These are phyloP conservation scores for Salix suchowensis DNA, from an alignment of 345 rosid species.

Conservation along the genomic window DNA sequence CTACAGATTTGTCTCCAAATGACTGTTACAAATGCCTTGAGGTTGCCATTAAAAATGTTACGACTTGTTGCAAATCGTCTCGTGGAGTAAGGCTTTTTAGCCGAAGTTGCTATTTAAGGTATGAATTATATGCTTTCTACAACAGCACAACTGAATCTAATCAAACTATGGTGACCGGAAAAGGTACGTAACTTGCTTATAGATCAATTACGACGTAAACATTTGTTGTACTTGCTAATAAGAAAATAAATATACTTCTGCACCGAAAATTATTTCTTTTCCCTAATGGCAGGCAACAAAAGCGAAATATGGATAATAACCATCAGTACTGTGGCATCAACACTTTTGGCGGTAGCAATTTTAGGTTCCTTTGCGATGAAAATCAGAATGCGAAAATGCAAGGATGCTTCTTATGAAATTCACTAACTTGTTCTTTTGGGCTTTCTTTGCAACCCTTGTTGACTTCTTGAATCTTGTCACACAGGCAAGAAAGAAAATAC, in stretches of 20 bases:
- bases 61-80: slow-evolving; percentile 18
- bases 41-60: slow-evolving; percentile 25
- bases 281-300: neutral
- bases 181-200: slow-evolving; percentile 12
- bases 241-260: neutral
- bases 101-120: slow-evolving; percentile 43
- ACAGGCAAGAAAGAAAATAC: neutral
- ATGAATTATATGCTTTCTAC: slow-evolving; percentile 36
- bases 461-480: neutral
- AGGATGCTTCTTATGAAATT: neutral
- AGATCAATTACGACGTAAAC: no score
- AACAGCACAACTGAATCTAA: slow-evolving; percentile 11
- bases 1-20: slow-evolving; percentile 22
- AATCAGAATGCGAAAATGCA: neutral
- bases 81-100: slow-evolving; percentile 35
- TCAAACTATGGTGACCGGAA: neutral
- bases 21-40: slow-evolving; percentile 33
- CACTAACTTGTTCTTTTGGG: neutral
- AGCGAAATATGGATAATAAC: neutral
- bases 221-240: neutral
- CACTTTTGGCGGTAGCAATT: neutral
- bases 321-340: neutral
- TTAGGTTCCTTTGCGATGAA: neutral
- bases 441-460: neutral
- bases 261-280: neutral